These are phyloP conservation scores for Botrytis paeoniae DNA, from an alignment of 2,329 filamentous ascomycete species.

Conservation along the genomic window DNA sequence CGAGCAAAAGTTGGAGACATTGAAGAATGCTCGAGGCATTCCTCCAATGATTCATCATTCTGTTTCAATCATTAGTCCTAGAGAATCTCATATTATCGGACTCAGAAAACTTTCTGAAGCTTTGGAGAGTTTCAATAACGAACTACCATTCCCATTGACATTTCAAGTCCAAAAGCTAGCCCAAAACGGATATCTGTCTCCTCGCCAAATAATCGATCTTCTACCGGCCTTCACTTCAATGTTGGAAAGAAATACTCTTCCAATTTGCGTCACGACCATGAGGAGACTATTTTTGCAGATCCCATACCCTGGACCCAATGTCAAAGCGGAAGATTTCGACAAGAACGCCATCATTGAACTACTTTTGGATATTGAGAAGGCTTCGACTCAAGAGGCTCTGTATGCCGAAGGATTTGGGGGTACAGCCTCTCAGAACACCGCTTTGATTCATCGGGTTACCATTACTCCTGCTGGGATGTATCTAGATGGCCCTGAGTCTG, in stretches of 20 bases:
- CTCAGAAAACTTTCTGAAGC: slow-evolving; percentile 26
- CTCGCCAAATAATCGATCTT: slow-evolving; percentile 48
- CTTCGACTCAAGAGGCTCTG: slow-evolving; percentile 28
- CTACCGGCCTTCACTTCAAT: slow-evolving; percentile 41
- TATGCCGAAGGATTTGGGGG: slow-evolving; percentile 33
- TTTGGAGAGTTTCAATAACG: slow-evolving; percentile 28
- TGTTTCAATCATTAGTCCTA: slow-evolving; percentile 21
- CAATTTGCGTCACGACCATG: slow-evolving; percentile 53
- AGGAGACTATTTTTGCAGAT: slow-evolving; percentile 52
- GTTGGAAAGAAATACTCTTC: slow-evolving; percentile 33
- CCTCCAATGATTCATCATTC: slow-evolving; percentile 34
- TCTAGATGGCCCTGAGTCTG: slow-evolving; percentile 60
- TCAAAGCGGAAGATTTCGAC: slow-evolving; percentile 44
- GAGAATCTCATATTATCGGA: slow-evolving; percentile 22
- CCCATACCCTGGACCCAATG: slow-evolving; percentile 52
- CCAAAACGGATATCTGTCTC: slow-evolving; percentile 60
- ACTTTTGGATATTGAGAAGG: slow-evolving; percentile 42
- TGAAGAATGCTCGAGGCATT: slow-evolving; percentile 37
- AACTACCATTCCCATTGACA: slow-evolving; percentile 52
- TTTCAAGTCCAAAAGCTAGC: slow-evolving; percentile 64
- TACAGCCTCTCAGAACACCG: slow-evolving; percentile 27
- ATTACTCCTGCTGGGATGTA: slow-evolving; percentile 59
- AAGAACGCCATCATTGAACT: slow-evolving; percentile 44
- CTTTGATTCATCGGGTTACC: slow-evolving; percentile 30
- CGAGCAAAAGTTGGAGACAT: slow-evolving; percentile 30